phyloP scores from a whole-genome alignment of 148 eudicot species.

The Vaccinium vitisidaea region DNA sequence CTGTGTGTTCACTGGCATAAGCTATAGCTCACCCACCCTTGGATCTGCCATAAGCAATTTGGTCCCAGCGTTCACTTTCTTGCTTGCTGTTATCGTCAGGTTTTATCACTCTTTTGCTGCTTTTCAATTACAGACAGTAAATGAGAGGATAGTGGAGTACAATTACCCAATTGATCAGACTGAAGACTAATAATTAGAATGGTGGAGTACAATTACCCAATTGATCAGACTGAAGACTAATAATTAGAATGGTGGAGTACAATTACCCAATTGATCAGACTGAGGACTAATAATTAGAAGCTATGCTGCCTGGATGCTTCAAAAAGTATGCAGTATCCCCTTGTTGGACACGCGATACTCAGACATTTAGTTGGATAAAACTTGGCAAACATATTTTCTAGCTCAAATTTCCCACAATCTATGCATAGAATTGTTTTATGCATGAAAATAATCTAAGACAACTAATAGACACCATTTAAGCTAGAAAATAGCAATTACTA shows the following conservation, averaged over 20 bases:
- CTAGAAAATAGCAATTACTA: too few species aligned
- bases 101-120: constrained; percentile 11
- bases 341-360: background rate
- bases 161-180: too few species aligned
- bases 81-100: constrained; percentile 56
- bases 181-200: too few species aligned
- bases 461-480: background rate
- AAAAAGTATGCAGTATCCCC: too few species aligned
- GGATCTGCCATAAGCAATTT: constrained; percentile 52
- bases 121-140: background rate
- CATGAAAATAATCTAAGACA: background rate
- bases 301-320: too few species aligned
- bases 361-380: background rate
- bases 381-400: background rate
- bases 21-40: constrained; percentile 55
- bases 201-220: background rate
- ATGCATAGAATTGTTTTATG: background rate
- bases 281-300: too few species aligned
- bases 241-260: background rate
- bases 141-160: too few species aligned
- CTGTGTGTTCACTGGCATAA: constrained; percentile 46
- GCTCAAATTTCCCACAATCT: background rate
- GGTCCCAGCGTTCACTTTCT: constrained; percentile 54
- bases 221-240: background rate
- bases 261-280: background rate